Evolutionary conservation across 73 alveolate species (phyloP).

Genomic region (Effrenium voratum): DNA sequence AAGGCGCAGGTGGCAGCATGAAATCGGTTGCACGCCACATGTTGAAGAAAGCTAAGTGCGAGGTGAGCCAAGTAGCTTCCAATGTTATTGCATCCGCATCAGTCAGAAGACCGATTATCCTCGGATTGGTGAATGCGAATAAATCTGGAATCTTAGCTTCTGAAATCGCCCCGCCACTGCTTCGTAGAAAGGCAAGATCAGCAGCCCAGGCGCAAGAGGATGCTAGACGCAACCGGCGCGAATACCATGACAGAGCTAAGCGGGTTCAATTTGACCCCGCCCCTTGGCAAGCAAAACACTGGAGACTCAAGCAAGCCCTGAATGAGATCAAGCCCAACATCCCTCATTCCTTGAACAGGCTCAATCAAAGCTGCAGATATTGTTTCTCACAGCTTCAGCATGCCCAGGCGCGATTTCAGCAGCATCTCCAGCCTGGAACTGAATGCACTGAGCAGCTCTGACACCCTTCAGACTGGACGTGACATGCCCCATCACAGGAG

Average conservation of each 20-base stretch:
- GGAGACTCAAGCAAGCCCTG: background rate
- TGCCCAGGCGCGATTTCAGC: slow-evolving; percentile 53
- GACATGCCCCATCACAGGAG: background rate
- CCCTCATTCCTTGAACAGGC: background rate
- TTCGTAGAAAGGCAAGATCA: no score
- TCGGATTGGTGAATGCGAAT: background rate
- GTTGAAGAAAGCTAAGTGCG: no score
- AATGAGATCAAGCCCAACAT: background rate
- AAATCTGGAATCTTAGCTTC: no score
- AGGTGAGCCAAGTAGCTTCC: slow-evolving; percentile 44
- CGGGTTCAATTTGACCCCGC: slow-evolving; percentile 79
- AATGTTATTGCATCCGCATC: slow-evolving; percentile 43
- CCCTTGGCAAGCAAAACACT: no score
- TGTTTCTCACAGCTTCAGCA: background rate
- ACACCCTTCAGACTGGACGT: background rate
- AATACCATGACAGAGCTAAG: slow-evolving; percentile 76
- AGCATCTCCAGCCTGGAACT: slow-evolving; percentile 50
- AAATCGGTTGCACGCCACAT: no score
- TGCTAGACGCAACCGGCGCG: slow-evolving; percentile 68
- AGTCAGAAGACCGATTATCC: background rate
- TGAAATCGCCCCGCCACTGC: background rate
- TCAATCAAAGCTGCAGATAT: background rate
- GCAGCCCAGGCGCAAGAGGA: slow-evolving; percentile 14
- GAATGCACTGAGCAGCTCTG: background rate
- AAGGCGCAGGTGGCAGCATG: background rate